Evolutionary conservation across 495 filamentous ascomycete genomes (phyloP).

Genomic region (Lasiosphaeria miniovina): DNA sequence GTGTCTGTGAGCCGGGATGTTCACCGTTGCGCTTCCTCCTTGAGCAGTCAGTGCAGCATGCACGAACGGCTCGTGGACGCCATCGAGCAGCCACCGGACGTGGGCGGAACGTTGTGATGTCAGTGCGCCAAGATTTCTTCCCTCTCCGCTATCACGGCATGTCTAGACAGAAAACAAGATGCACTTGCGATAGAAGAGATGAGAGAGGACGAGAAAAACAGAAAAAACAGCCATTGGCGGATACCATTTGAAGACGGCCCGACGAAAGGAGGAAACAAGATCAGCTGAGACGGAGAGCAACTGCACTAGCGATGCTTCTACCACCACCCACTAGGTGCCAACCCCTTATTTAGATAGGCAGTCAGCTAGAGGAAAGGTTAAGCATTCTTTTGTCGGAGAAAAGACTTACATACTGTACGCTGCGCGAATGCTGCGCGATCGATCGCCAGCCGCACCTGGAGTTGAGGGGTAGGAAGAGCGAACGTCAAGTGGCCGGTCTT

Average conservation of each 20-base stretch:
- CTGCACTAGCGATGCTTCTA: too few species aligned
- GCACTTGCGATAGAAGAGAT: too few species aligned
- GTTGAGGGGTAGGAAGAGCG: background rate
- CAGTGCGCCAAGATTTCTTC: background rate
- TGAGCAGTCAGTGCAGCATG: conserved; percentile 3
- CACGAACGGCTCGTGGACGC: background rate
- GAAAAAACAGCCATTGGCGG: too few species aligned
- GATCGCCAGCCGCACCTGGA: conserved; percentile 9
- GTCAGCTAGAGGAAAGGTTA: background rate
- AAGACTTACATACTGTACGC: background rate
- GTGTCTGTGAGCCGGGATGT: conserved; percentile 2
- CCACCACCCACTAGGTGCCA: too few species aligned
- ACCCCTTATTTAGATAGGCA: too few species aligned
- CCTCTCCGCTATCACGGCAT: background rate
- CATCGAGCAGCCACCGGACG: background rate
- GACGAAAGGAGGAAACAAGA: too few species aligned
- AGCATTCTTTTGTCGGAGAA: conserved; percentile 3
- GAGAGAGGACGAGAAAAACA: too few species aligned
- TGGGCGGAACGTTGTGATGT: background rate
- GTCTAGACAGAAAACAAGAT: too few species aligned
- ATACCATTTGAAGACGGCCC: too few species aligned
- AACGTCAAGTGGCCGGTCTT: background rate
- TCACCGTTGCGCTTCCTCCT: conserved; percentile 1
- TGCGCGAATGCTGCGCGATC: background rate
- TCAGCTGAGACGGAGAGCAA: too few species aligned